Evolutionary conservation across 441 rosid species (phyloP).

Genomic region (Gossypium gossypioides): DNA sequence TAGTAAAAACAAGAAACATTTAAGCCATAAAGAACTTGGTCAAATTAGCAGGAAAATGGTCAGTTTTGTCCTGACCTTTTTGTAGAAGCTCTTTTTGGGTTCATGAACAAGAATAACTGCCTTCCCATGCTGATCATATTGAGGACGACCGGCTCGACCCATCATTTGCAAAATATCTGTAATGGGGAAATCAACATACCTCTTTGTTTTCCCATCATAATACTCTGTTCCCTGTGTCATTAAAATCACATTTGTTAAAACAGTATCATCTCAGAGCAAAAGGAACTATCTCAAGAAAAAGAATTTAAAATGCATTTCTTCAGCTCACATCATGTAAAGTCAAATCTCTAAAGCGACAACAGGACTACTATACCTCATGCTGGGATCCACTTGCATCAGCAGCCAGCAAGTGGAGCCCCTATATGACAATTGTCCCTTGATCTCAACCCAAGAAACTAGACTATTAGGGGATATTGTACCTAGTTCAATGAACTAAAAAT

Average conservation of each 20-base stretch:
- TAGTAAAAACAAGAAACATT: constrained; percentile 7
- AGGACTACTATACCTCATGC: neutral
- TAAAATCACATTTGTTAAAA: constrained; percentile 13
- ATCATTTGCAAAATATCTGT: constrained; percentile 99
- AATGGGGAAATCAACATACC: constrained; percentile 96
- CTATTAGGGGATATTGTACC: neutral
- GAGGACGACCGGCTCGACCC: constrained; percentile 99
- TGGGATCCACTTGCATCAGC: neutral
- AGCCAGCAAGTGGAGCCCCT: neutral
- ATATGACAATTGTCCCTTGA: neutral
- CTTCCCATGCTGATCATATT: constrained; percentile 96
- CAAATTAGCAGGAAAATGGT: constrained; percentile 9
- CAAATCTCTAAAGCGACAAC: neutral
- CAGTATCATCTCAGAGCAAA: neutral
- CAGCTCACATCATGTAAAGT: neutral
- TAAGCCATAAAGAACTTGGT: constrained; percentile 6
- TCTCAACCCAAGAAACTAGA: neutral
- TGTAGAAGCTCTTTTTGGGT: constrained; percentile 97
- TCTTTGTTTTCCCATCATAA: constrained; percentile 89
- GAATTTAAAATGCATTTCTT: neutral
- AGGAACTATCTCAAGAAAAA: constrained; percentile 7
- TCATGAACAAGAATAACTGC: constrained; percentile 99
- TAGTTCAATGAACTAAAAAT: neutral
- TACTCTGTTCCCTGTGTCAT: constrained; percentile 86
- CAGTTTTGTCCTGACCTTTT: constrained; percentile 48